These are phyloP conservation scores for Cystobasidiaceae sp. DNA, from an alignment of 1,284 basidiomycete genomes.

Conservation along the genomic window DNA sequence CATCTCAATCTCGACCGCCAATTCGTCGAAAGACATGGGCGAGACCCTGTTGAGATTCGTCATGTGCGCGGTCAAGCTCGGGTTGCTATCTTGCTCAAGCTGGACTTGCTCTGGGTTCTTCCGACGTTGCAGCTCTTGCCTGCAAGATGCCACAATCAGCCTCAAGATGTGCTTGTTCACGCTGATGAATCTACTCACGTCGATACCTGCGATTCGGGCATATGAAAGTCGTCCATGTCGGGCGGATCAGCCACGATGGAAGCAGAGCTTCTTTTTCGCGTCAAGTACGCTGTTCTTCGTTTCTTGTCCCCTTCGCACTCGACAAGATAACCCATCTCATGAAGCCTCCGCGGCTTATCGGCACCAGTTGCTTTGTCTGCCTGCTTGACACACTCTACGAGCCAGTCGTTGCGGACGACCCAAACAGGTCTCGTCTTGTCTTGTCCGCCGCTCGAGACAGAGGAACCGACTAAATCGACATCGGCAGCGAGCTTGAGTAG, in stretches of 20 bases:
- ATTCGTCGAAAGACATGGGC: conserved; percentile 23
- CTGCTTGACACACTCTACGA: conserved; percentile 18
- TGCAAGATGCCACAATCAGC: not conserved
- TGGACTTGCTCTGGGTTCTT: conserved; percentile 12
- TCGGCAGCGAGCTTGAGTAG: not conserved
- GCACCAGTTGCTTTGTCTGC: conserved; percentile 1
- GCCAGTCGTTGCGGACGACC: conserved; percentile 19
- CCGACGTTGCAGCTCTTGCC: not conserved
- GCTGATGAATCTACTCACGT: conserved; percentile 17
- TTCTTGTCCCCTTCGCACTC: conserved; percentile 29
- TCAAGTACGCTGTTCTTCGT: conserved; percentile 1
- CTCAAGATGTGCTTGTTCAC: too few relatives aligned
- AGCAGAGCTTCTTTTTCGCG: conserved; percentile 1
- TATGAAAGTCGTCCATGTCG: conserved; percentile 23
- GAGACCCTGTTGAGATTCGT: conserved; percentile 1
- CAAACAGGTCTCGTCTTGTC: not conserved
- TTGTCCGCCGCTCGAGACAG: not conserved
- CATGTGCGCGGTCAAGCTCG: conserved; percentile 14
- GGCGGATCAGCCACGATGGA: conserved; percentile 3
- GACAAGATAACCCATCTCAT: conserved; percentile 15
- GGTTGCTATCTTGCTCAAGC: not conserved
- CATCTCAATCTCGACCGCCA: conserved; percentile 29
- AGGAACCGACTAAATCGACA: not conserved
- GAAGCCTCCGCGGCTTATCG: not conserved
- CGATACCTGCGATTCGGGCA: conserved; percentile 28